These are phyloP conservation scores for Mycena vulgaris DNA, from an alignment of 768 basidiomycete genomes.

Conservation along the genomic window DNA sequence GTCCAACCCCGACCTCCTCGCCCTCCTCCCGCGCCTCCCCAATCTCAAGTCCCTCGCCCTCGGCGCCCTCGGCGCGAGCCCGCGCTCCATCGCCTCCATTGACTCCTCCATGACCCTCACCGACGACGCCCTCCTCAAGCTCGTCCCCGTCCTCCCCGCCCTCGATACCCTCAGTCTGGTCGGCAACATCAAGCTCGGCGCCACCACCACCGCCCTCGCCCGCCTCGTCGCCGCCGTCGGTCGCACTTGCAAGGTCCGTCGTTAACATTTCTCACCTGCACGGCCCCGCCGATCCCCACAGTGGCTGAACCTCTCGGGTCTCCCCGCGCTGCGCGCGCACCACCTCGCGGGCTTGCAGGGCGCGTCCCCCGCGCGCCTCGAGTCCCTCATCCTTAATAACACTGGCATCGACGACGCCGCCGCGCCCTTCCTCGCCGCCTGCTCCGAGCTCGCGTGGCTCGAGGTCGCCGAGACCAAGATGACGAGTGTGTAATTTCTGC, in stretches of 20 bases:
- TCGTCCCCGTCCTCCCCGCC: conserved; percentile 59
- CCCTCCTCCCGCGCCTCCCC: conserved; percentile 55
- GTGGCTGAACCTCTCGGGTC: conserved; percentile 72
- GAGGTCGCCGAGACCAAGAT: conserved; percentile 73
- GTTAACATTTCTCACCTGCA: not conserved
- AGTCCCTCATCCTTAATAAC: conserved; percentile 69
- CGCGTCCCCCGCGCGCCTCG: conserved; percentile 55
- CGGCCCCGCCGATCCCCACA: conserved; percentile 38
- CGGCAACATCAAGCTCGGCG: conserved; percentile 73
- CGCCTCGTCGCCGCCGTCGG: conserved; percentile 69
- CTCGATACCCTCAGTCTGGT: conserved; percentile 74
- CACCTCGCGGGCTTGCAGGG: conserved; percentile 63
- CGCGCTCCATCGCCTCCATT: conserved; percentile 60
- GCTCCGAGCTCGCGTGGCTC: conserved; percentile 62
- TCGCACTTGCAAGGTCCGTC: conserved; percentile 69
- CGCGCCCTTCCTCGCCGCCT: conserved; percentile 66
- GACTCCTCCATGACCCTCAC: conserved; percentile 71
- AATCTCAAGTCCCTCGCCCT: conserved; percentile 66
- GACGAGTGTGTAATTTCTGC: conserved; percentile 59
- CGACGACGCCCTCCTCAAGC: conserved; percentile 59
- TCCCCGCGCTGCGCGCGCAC: conserved; percentile 64
- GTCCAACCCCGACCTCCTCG: conserved; percentile 56
- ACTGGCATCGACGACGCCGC: conserved; percentile 75
- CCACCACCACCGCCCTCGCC: conserved; percentile 50
- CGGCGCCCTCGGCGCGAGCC: conserved; percentile 70